phyloP scores from a whole-genome alignment of 257 asterid species.

The Solanum sejunctum region DNA sequence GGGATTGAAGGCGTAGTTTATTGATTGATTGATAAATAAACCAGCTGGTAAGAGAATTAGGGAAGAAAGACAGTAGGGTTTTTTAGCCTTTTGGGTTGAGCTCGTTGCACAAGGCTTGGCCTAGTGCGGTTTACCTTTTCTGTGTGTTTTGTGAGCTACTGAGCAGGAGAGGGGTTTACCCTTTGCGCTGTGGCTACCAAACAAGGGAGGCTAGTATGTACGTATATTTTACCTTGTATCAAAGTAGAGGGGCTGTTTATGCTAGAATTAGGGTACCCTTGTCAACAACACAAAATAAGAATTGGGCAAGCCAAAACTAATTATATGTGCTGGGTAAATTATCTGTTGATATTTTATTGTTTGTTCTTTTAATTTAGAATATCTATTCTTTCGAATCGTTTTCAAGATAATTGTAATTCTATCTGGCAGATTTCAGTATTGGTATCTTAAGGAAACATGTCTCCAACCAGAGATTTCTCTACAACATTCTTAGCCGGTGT shows the following conservation, averaged over 20 bases:
- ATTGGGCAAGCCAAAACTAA: neutral
- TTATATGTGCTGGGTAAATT: neutral
- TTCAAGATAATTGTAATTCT: neutral
- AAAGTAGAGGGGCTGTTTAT: neutral
- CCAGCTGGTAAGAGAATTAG: neutral
- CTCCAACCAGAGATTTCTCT: slow-evolving; percentile 4
- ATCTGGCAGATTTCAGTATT: slow-evolving; percentile 32
- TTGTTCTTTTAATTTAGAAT: neutral
- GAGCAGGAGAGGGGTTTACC: too few species aligned
- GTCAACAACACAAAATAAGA: neutral
- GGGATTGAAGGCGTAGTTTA: neutral
- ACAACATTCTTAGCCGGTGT: slow-evolving; percentile 33
- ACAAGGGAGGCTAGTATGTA: neutral
- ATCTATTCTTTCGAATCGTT: neutral
- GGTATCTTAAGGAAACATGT: slow-evolving; percentile 20
- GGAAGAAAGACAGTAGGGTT: neutral
- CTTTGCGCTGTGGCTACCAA: neutral
- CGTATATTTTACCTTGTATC: neutral
- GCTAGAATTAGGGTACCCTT: neutral
- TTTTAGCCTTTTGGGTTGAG: neutral
- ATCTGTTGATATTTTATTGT: neutral
- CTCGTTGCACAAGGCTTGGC: neutral
- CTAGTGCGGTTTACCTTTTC: neutral
- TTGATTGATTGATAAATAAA: neutral
- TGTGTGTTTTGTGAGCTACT: neutral